Percentiles rank a stretch among this genome's conserved stretches.
Conservation (phyloP, 2,329 filamentous ascomycete genomes). For the Fusarium sp. region DNA sequence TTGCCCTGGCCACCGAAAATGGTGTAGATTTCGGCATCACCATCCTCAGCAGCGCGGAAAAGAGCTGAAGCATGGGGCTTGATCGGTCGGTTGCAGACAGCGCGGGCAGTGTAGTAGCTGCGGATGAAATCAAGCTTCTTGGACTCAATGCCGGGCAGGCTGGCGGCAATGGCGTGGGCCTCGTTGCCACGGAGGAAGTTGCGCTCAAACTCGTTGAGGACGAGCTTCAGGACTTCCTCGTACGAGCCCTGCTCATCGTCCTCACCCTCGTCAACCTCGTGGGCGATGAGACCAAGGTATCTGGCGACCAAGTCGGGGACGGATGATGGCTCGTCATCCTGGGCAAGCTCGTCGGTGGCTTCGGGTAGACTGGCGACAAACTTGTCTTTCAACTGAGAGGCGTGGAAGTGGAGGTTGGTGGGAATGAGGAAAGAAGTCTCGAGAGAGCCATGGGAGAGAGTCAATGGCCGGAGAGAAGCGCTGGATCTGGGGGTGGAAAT, state of each 20-base stretch:
- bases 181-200: slow-evolving; percentile 96
- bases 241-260: slow-evolving; percentile 90
- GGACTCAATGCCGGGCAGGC: slow-evolving; percentile 86
- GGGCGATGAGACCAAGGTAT: slow-evolving; percentile 90
- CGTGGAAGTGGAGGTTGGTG: slow-evolving; percentile 95
- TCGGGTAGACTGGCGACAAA: slow-evolving; percentile 87
- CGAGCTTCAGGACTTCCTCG: slow-evolving; percentile 89
- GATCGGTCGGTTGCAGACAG: slow-evolving; percentile 84
- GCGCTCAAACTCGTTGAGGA: slow-evolving; percentile 96
- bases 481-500: slow-evolving; percentile 96
- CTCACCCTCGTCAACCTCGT: slow-evolving; percentile 91
- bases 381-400: slow-evolving; percentile 90
- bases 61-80: slow-evolving; percentile 94
- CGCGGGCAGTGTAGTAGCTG: slow-evolving; percentile 90
- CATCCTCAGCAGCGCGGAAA: slow-evolving; percentile 86
- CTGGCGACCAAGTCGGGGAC: slow-evolving; percentile 90
- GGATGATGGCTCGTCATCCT: slow-evolving; percentile 99
- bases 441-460: slow-evolving; percentile 91
- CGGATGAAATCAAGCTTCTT: slow-evolving; percentile 93
- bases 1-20: slow-evolving; percentile 98
- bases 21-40: slow-evolving; percentile 85
- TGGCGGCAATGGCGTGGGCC: slow-evolving; percentile 88
- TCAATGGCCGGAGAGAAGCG: slow-evolving; percentile 89
- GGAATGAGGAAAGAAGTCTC: slow-evolving; percentile 97
- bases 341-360: slow-evolving; percentile 95